Evolutionary conservation across 306 rosid species (phyloP), one percentile per base, ranked within the genome.

Genomic region (Quercus agrifolia): DNA sequence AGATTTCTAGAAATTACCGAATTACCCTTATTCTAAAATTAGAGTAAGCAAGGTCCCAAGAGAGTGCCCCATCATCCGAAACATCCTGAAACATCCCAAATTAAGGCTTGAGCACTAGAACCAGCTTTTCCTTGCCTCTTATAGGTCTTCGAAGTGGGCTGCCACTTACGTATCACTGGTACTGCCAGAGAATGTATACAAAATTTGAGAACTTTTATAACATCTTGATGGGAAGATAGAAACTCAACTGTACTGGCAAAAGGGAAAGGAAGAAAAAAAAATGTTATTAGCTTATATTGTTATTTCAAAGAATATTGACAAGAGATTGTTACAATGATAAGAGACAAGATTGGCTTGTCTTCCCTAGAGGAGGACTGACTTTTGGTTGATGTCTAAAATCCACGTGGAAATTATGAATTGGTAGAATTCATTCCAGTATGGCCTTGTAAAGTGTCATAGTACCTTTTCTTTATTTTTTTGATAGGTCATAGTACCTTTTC

Each of bases 351-450:
- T 33, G 41, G 25, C 52, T 33, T n/a, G n/a, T 8, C 52, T 68
- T 68, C 27, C 52, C 52, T 27, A 33, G 17, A 8, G 72, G 72
- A 68, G 72, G 72, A 68, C 70, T 63, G n/a, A 63, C 72, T 68
- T 35, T 68, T 33, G 51, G 20, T 31, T 8, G 27, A 17, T 19
- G 28, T 33, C n/a, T 33, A 68, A 35, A 3, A 27, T 35, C 72
- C 52, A 35, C 52, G 19, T 68, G 25, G 19, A n/a, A 14, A 19
- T 68, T 38, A 68, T 35, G 9, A 67, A 67, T 35, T 19, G 27
- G 7, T 35, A 67, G 49, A 67, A 33, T 67, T 67, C 51, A 18
- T 67, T 33, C 11, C 49, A 35, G 17, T 19, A 67, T 67, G 72
- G 23, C 49, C 21, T 35, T 19, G 8, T 67, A 19, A 67, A 19